Evolutionary conservation across 2,329 filamentous ascomycete genomes (phyloP), one percentile per base, ranked within the genome.

Genomic region (Periglandula ipomoeae): DNA sequence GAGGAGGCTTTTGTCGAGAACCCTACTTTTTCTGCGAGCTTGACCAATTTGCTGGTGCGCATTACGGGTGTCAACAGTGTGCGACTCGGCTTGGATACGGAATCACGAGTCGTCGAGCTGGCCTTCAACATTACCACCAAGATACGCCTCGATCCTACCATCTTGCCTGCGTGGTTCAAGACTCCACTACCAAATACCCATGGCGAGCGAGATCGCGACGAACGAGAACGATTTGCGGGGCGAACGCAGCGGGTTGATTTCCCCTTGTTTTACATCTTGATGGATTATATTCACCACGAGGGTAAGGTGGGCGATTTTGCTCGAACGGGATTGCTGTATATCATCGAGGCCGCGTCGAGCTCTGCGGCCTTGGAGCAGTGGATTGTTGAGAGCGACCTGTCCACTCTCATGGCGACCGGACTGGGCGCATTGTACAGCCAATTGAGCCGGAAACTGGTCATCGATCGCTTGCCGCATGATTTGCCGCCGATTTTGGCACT

Each of bases 101-200:
- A 97, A 65, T 85, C 85, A 9, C 83, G 89, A 51, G 83, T 97
- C 43, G 87, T 97, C 46, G 91, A 98, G 70, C 72, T 98, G 49
- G 79, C 95, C 40, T 98, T 98, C 70, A 94, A 91, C 53, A 90
- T 98, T 56, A 89, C 93, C 19, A 94, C 93, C 56, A 97, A 97
- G 74, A 95, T 98, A 57, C 79, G 93, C 41, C 73, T 96, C 52
- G 85, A 94, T 57, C 90, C 93, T 4, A 79, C 84, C 50, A 91
- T 97, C 48, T 70, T 98, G 42, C 80, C 87, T 1, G 86, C 89
- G 15, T 98, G 93, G 93, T 98, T 98, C 69, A 86, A 85, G 55
- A 79, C 81, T 7, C 63, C 65, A 45, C 53, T 61, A n/a, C 57
- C 55, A 55, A 22, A 51, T 50, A 17, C 53, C 53, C 50, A 65